Evolutionary conservation across 1,284 basidiomycete species (phyloP), one percentile per base, ranked within the genome.

Genomic region (Inonotus obliquus): DNA sequence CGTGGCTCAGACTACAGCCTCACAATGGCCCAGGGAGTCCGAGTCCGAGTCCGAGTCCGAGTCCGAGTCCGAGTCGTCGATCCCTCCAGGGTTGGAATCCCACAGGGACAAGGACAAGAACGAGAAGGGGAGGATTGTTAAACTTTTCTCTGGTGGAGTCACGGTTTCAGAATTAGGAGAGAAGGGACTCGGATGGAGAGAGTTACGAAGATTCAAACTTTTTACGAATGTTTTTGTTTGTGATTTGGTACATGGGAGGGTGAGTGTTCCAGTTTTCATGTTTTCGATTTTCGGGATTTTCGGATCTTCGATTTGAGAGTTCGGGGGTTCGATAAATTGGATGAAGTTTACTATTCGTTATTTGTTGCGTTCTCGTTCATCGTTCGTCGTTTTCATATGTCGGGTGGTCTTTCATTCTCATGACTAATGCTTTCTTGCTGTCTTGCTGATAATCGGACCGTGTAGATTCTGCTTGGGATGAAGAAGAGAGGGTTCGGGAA

Each of bases 401-500:
- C n/a, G n/a, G n/a, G n/a, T n/a, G n/a, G n/a, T n/a, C n/a, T n/a
- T n/a, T n/a, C n/a, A n/a, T n/a, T n/a, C n/a, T n/a, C n/a, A n/a
- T n/a, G n/a, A n/a, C n/a, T n/a, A n/a, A n/a, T n/a, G n/a, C n/a
- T n/a, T n/a, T n/a, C n/a, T n/a, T n/a, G n/a, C n/a, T n/a, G n/a
- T n/a, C n/a, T n/a, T n/a, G n/a, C n/a, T n/a, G n/a, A n/a, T n/a
- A n/a, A n/a, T n/a, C n/a, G n/a, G n/a, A n/a, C n/a, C n/a, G n/a
- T n/a, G 35, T 57, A 79, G 79, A 66, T 81, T 2, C 68, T 82
- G 4, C 72, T 82, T 2, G 80, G 81, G 0, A 66, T 70, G 57
- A 82, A 82, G 69, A 79, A 78, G 66, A 72, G 80, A 21, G 80
- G 81, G 1, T 76, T 82, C 58, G 80, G 79, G 5, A 66, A 63